phyloP scores from a whole-genome alignment of 352 stramenopile genomes.

The Phytophthora idaei region DNA sequence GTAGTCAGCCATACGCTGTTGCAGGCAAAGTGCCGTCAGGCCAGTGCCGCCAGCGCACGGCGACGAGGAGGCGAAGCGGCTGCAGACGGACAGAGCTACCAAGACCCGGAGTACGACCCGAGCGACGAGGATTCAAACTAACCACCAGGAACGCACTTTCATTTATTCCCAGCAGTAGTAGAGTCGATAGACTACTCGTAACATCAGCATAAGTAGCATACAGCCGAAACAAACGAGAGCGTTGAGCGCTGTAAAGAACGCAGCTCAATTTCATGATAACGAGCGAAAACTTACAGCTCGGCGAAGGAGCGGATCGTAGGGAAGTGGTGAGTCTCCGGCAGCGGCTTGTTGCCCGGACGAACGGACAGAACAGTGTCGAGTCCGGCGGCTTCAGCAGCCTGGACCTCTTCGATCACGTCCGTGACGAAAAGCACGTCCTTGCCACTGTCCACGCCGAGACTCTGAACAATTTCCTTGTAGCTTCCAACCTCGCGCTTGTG shows the following conservation, averaged over 20 bases:
- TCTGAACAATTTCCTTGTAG: conserved; percentile 85
- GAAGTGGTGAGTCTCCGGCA: conserved; percentile 66
- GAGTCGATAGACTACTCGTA: conserved; percentile 12
- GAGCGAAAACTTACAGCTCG: conserved; percentile 48
- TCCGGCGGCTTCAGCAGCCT: conserved; percentile 73
- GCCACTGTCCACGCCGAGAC: conserved; percentile 76
- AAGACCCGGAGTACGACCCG: conserved; percentile 79
- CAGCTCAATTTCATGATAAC: conserved; percentile 2
- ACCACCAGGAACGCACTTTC: conserved; percentile 16
- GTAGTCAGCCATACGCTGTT: conserved; percentile 82
- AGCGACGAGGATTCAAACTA: conserved; percentile 85
- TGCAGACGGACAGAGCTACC: conserved; percentile 48
- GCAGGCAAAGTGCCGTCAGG: conserved; percentile 72
- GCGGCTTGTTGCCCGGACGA: conserved; percentile 83
- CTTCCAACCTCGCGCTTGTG: conserved; percentile 76
- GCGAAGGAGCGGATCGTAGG: conserved; percentile 62
- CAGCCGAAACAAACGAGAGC: no score
- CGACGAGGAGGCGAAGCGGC: conserved; percentile 43
- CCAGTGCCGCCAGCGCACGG: conserved; percentile 36
- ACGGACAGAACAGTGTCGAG: conserved; percentile 78
- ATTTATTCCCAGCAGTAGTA: conserved; percentile 20
- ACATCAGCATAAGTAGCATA: conserved; percentile 3
- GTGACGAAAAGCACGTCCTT: conserved; percentile 90
- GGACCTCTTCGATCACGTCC: conserved; percentile 86
- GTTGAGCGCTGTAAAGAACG: conserved; percentile 4